Evolutionary conservation across 108 stramenopile species (phyloP), one percentile per base, ranked within the genome.

Genomic region (Fragilaria crotonensis): DNA sequence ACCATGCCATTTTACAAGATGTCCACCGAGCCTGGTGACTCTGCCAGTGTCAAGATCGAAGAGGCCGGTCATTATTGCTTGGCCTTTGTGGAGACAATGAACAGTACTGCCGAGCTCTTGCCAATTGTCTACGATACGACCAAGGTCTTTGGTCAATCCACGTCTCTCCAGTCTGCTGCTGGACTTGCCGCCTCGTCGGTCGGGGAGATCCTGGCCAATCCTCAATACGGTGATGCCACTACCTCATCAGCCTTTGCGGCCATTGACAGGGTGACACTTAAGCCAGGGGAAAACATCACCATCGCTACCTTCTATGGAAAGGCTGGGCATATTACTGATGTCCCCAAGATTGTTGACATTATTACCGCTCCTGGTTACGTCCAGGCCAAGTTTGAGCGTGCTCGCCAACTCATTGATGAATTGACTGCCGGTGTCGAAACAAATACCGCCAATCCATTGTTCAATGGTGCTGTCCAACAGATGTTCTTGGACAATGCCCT

Each of bases 401-500:
- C 96, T 25, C 72, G 80, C 20, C 58, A 70, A 18, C 60, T 97
- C 52, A 83, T 89, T 60, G 68, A 94, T 32, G 77, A 76, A 29
- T 68, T 97, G 57, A 95, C 96, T 25, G 53, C 79, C 23, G 72
- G 72, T 70, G 94, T 97, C 25, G 84, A 87, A 54, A 94, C 93
- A 14, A 87, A 77, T 45, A 95, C 96, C 11, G 76, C 75, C 52
- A 87, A 82, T 59, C 81, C 78, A 14, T 72, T 97, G 23, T 95
- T 97, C 60, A 77, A 97, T 68, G 86, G 87, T 44, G 82, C 87
- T 50, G 85, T 90, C 67, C 85, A 89, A 57, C 93, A 95, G 71
- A 89, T 87, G 75, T 95, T 87, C 67, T 75, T 97, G 64, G 96
- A 97, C 60, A 97, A 97, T 72, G 80, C 88, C 58, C 83, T 97